Base-by-base conservation (phyloP, 2,329 filamentous ascomycete species). In the Onygenales sp. region DNA sequence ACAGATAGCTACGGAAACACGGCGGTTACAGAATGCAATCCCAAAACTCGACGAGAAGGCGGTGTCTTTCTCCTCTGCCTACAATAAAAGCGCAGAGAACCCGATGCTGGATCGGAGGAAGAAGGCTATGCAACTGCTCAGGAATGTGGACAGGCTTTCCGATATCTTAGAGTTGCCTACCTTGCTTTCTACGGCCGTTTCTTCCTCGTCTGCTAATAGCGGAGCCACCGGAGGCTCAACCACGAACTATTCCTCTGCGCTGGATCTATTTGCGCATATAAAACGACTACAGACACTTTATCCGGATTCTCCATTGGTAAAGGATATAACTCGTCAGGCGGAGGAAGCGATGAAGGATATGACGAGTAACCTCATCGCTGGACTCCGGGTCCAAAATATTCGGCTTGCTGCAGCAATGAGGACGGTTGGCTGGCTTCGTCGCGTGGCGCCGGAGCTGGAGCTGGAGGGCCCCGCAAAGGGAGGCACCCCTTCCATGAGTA, bases 211-310 rank as follows among this genome's bases (percentile, higher is more conserved):
- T n/a, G 64, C 66, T 49, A 71, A 64, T 55, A 67, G 69, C 8
- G 64, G 65, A 41, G 60, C 64, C 3, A 76, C 82, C 3, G 55
- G 65, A 2, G 58, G 62, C 10, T 63, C 71, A 5, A 79, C 75
- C 8, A 81, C 84, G 56, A 94, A 89, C 60, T 95, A 96, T 73
- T 85, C 90, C 2, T 88, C 89, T 0, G 91, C 91, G 0, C 77
- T 98, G 36, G 93, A 98, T 68, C 78, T 98, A 2, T 87, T 95
- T 65, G 86, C 88, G n/a, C 93, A 97, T 67, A 93, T 96, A 65
- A 88, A 89, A 61, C 83, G 93, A 7, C 77, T 98, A 5, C 84
- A 90, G 56, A 82, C 84, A 0, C 75, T 97, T 32, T 95, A 96
- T 66, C 87, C 91, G 0, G 77, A 84, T 51, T 95, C 90, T 0